A percentile compares a stretch with the other conserved stretches of the same genome.
Evolutionary conservation across 2,329 filamentous ascomycete species (phyloP).

Genomic region (Apiospora aurea): DNA sequence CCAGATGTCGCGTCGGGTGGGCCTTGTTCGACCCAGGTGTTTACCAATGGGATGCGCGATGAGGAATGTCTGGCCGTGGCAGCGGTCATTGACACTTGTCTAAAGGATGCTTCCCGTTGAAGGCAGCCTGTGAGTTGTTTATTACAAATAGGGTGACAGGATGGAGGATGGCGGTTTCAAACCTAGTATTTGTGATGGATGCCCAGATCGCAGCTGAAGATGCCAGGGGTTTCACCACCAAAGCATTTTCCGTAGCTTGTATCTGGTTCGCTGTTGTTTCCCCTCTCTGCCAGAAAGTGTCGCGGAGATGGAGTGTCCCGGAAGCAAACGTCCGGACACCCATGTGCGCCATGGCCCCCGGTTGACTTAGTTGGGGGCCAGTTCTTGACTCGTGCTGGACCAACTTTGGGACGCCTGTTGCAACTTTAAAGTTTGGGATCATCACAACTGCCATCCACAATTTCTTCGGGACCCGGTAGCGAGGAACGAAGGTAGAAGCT

Average conservation of each 20-base stretch:
- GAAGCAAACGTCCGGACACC: not conserved
- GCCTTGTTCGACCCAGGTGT: conserved; percentile 29
- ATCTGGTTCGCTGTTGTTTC: no score
- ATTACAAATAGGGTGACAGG: no score
- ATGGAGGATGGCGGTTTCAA: not conserved
- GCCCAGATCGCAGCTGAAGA: not conserved
- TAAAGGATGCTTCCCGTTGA: not conserved
- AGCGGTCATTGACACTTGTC: conserved; percentile 26
- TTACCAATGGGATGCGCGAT: conserved; percentile 31
- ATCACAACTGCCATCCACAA: not conserved
- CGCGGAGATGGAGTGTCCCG: not conserved
- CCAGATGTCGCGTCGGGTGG: conserved; percentile 28
- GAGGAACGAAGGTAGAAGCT: not conserved
- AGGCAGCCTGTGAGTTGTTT: no score
- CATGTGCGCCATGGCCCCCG: not conserved
- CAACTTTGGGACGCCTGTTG: not conserved
- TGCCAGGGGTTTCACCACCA: not conserved
- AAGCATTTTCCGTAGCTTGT: no score
- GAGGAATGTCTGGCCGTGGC: conserved; percentile 32
- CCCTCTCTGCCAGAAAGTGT: no score
- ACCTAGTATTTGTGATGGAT: not conserved
- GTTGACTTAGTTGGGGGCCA: not conserved
- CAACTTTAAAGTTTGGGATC: not conserved
- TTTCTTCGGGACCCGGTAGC: not conserved
- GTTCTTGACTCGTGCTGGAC: not conserved